phyloP scores from a whole-genome alignment of 2,329 filamentous ascomycete species.

The Zymoseptoria tritici region DNA sequence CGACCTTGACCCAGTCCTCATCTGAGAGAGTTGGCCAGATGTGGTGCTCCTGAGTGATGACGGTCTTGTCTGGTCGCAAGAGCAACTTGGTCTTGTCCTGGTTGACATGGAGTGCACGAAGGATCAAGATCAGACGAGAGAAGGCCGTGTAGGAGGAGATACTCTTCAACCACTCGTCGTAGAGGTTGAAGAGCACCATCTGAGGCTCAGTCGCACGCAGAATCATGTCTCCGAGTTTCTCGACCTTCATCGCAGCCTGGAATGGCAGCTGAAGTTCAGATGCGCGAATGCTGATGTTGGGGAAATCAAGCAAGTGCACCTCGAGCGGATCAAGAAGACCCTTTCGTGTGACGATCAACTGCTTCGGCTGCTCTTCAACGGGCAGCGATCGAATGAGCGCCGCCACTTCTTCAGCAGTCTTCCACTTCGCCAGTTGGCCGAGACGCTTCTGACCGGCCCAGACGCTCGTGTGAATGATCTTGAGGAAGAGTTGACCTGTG shows the following conservation, averaged over 20 bases:
- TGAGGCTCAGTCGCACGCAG: slow-evolving; percentile 95
- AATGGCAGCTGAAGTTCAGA: slow-evolving; percentile 96
- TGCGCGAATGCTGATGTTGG: slow-evolving; percentile 96
- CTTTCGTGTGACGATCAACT: slow-evolving; percentile 96
- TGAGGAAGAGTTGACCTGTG: slow-evolving; percentile 93
- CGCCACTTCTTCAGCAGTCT: slow-evolving; percentile 98
- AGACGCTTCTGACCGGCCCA: slow-evolving; percentile 99
- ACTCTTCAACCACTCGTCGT: slow-evolving; percentile 97
- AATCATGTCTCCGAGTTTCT: slow-evolving; percentile 99
- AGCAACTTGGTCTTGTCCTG: slow-evolving; percentile 97
- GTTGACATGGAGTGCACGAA: slow-evolving; percentile 93
- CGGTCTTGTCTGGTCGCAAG: slow-evolving; percentile 89
- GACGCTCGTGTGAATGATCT: slow-evolving; percentile 98
- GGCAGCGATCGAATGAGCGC: slow-evolving; percentile 91
- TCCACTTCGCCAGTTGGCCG: slow-evolving; percentile 97
- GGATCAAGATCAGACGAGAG: slow-evolving; percentile 84
- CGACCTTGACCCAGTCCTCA: slow-evolving; percentile 99
- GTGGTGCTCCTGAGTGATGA: slow-evolving; percentile 97
- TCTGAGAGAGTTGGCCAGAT: slow-evolving; percentile 95
- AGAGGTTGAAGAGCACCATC: slow-evolving; percentile 98
- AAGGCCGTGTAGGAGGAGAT: slow-evolving; percentile 99
- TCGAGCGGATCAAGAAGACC: slow-evolving; percentile 94
- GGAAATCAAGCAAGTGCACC: slow-evolving; percentile 95
- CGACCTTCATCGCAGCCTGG: slow-evolving; percentile 99
- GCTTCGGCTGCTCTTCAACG: slow-evolving; percentile 96